Evolutionary conservation across 2,329 filamentous ascomycete species (phyloP).

Genomic region (Xylaria sp.): DNA sequence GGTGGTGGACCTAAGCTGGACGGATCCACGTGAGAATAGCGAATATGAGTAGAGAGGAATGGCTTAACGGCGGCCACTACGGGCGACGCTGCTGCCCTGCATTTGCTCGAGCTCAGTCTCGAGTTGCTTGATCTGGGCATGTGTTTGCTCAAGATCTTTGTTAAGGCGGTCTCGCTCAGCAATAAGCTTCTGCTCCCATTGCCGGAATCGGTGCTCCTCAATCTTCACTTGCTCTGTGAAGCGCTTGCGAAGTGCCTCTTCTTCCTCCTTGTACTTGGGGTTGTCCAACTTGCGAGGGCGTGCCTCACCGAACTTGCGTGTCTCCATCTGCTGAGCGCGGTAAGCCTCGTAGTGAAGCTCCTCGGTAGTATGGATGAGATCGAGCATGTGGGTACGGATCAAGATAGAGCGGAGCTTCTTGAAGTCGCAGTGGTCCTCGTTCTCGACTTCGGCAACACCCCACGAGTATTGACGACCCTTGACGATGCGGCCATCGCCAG

Average conservation of each 20-base stretch:
- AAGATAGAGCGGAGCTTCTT: conserved; percentile 99
- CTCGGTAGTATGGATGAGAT: conserved; percentile 99
- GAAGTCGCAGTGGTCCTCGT: conserved; percentile 99
- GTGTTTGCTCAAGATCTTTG: conserved; percentile 98
- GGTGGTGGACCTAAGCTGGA: conserved; percentile 40
- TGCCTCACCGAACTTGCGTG: conserved; percentile 98
- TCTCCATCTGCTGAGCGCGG: conserved; percentile 99
- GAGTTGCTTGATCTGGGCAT: conserved; percentile 91
- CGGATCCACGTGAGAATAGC: conserved; percentile 41
- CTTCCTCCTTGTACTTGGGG: conserved; percentile 99
- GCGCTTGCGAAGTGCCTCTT: conserved; percentile 96
- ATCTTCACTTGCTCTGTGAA: conserved; percentile 99
- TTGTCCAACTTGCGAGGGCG: conserved; percentile 98
- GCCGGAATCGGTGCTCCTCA: conserved; percentile 98
- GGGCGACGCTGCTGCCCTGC: conserved; percentile 88
- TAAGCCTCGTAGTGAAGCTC: conserved; percentile 99
- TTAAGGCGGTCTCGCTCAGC: conserved; percentile 98
- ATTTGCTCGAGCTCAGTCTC: conserved; percentile 93
- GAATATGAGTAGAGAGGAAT: conserved; percentile 39
- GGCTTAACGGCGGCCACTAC: conserved; percentile 88
- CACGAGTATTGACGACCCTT: conserved; percentile 99
- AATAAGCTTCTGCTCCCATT: conserved; percentile 99
- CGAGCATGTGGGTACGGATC: conserved; percentile 99
- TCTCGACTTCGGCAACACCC: conserved; percentile 99
- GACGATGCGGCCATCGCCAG: conserved; percentile 92